Percentiles rank a stretch among this genome's conserved stretches.
phyloP scores from a whole-genome alignment of 2,329 filamentous ascomycete genomes.

The Paradendryphiella salina region DNA sequence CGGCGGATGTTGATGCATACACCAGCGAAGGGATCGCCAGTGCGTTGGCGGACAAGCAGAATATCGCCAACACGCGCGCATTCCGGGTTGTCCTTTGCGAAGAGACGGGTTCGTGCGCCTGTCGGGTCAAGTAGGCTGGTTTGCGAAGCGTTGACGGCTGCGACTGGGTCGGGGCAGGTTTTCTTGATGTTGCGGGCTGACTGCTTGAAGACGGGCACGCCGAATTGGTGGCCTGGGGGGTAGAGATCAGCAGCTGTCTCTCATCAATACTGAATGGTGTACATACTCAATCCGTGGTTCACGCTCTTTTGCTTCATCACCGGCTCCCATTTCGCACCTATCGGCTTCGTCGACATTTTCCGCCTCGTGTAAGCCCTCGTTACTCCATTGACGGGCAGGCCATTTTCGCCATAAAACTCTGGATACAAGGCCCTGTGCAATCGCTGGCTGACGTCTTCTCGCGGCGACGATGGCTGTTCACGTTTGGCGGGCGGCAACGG shows the following conservation, averaged over 20 bases:
- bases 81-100: slow-evolving; percentile 76
- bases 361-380: neutral
- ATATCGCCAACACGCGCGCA: slow-evolving; percentile 85
- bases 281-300: slow-evolving; percentile 17
- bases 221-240: slow-evolving; percentile 37
- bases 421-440: slow-evolving; percentile 30
- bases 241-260: slow-evolving; percentile 1
- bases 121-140: slow-evolving; percentile 79
- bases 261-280: neutral
- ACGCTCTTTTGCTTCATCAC: slow-evolving; percentile 19
- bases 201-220: slow-evolving; percentile 56
- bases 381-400: neutral
- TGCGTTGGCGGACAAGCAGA: slow-evolving; percentile 82
- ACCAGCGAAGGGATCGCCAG: slow-evolving; percentile 85
- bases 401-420: slow-evolving; percentile 5
- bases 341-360: slow-evolving; percentile 13
- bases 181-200: slow-evolving; percentile 59
- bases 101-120: slow-evolving; percentile 78
- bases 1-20: slow-evolving; percentile 85
- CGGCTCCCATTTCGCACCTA: slow-evolving; percentile 17
- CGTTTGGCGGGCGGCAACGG: slow-evolving; percentile 7
- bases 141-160: slow-evolving; percentile 67
- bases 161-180: slow-evolving; percentile 68
- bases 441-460: slow-evolving; percentile 18
- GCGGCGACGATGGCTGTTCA: slow-evolving; percentile 7